Evolutionary conservation across 768 basidiomycete genomes (phyloP), one percentile per base, ranked within the genome.

Genomic region (Mycena capillaripes): DNA sequence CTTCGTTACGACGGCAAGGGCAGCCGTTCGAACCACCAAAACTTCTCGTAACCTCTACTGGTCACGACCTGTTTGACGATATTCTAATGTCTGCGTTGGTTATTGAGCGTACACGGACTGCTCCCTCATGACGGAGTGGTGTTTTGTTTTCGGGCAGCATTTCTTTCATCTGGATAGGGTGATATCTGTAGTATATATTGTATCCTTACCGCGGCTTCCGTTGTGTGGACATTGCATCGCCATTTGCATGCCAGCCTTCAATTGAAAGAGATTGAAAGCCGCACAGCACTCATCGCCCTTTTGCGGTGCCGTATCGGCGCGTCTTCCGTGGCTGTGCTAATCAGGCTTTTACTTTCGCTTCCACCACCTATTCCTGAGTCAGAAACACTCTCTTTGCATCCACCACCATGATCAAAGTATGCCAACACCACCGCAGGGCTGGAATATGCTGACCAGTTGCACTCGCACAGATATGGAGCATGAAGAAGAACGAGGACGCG

Each of bases 401-500:
- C 74, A 73, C 80, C 76, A 84, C 78, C 65, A 89, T 89, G 88
- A 84, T 89, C 70, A 88, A 89, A 81, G 88, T 85, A 72, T 17
- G 36, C 25, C 14, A 5, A 30, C 50, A n/a, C 10, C 34, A 29
- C n/a, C 44, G 32, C 12, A n/a, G 30, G 10, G 25, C 21, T 50
- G 21, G 25, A 30, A 3, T 52, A 5, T 17, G 48, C 48, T 70
- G 48, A 71, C 75, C 74, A 74, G 17, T 52, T 16, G 9, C 19
- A 52, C 46, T 36, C 72, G 19, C 23, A n/a, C 75, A 99, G 98
- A 98, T 99, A 79, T 98, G 98, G 94, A 95, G 93, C 76, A 96
- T 99, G 94, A 99, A 99, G 92, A 99, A 99, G 92, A 95, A 93
- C 78, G 96, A 98, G 87, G 96, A 99, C 79, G 95, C 95, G 66